Evolutionary conservation across 2,329 filamentous ascomycete genomes (phyloP).

Genomic region (Aspergillus terreus): DNA sequence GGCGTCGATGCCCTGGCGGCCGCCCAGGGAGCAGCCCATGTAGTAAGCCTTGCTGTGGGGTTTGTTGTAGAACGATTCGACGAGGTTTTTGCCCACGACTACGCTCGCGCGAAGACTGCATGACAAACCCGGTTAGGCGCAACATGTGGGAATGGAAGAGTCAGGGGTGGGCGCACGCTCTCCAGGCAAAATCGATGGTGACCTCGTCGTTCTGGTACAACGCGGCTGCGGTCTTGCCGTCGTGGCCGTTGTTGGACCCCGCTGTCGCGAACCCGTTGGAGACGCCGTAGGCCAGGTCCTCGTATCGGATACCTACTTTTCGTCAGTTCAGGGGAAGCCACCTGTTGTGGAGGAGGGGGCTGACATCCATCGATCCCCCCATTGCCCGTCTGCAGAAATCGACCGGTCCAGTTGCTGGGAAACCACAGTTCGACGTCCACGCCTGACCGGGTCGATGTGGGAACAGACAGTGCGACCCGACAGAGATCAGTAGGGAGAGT

Average conservation of each 20-base stretch:
- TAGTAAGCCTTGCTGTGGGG: conserved; percentile 8
- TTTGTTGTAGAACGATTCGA: conserved; percentile 2
- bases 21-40: conserved; percentile 7
- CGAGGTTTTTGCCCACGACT: conserved; percentile 2
- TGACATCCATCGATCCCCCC: conserved; percentile 8
- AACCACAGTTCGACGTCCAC: conserved; percentile 7
- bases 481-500: neutral
- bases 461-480: neutral
- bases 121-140: no score
- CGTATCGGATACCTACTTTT: conserved; percentile 7
- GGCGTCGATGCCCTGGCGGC: conserved; percentile 5
- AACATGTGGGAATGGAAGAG: no score
- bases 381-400: conserved; percentile 8
- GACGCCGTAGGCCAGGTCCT: conserved; percentile 7
- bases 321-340: no score
- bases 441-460: neutral
- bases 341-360: neutral
- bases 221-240: conserved; percentile 2
- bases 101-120: conserved; percentile 5
- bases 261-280: conserved; percentile 7
- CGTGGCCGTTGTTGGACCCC: conserved; percentile 10
- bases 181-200: conserved; percentile 6
- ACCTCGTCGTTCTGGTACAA: conserved; percentile 3
- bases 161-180: conserved; percentile 2
- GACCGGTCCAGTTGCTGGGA: conserved; percentile 4